Conservation (phyloP, 306 rosid genomes). For the Hippophae gyantsensis region DNA sequence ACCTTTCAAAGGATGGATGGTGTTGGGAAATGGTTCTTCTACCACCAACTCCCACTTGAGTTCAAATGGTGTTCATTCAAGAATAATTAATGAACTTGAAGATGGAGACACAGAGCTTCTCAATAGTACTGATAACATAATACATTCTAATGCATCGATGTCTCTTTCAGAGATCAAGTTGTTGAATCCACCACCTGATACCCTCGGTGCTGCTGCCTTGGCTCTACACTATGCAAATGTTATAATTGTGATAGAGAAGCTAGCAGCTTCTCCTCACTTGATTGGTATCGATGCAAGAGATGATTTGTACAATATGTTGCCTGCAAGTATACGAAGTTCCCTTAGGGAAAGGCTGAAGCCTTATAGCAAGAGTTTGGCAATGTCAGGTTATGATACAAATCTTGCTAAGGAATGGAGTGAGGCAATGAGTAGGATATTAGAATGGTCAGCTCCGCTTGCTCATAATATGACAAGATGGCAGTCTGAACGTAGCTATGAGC, state of each 20-base stretch:
- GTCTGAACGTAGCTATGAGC: constrained; percentile 93
- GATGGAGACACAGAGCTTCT: constrained; percentile 23
- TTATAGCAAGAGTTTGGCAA: constrained; percentile 44
- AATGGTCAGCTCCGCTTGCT: constrained; percentile 95
- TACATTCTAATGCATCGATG: constrained; percentile 26
- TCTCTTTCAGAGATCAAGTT: constrained; percentile 42
- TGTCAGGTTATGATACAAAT: constrained; percentile 48
- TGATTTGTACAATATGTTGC: constrained; percentile 89
- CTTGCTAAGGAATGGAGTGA: constrained; percentile 83
- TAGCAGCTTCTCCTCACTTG: constrained; percentile 88
- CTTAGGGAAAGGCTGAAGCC: constrained; percentile 76
- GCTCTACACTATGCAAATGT: constrained; percentile 95
- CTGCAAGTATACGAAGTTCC: constrained; percentile 51
- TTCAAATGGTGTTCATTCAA: constrained; percentile 28
- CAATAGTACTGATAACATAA: constrained; percentile 19
- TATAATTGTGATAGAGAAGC: constrained; percentile 72
- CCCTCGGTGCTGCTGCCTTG: constrained; percentile 84
- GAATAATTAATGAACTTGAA: constrained; percentile 24
- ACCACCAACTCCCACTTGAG: constrained; percentile 36
- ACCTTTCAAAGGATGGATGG: constrained; percentile 69
- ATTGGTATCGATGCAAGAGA: constrained; percentile 95
- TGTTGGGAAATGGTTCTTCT: constrained; percentile 37
- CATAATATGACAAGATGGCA: constrained; percentile 98
- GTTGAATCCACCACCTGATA: constrained; percentile 68
- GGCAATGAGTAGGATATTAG: constrained; percentile 64